Percentiles rank a stretch among this genome's conserved stretches.
Conservation (phyloP, 2,329 filamentous ascomycete species). For the Diaporthe citri region DNA sequence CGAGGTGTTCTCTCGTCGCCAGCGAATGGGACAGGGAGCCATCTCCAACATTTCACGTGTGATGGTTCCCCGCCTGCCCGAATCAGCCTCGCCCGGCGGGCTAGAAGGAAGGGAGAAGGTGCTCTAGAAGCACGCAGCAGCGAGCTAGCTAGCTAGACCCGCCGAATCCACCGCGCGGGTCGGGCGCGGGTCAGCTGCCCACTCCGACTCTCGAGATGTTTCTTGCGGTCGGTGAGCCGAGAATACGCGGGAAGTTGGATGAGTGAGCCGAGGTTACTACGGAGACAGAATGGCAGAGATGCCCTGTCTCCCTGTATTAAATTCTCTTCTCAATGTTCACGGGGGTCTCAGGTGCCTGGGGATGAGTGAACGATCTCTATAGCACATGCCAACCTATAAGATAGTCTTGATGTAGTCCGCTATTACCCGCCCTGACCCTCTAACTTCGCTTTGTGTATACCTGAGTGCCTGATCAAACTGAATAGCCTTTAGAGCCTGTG, state of each 20-base stretch:
- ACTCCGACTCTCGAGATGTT: neutral
- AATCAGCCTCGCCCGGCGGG: neutral
- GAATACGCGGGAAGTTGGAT: neutral
- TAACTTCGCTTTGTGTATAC: neutral
- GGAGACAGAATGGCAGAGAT: neutral
- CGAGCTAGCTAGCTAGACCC: neutral
- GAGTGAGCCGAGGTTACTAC: neutral
- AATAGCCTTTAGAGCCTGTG: neutral
- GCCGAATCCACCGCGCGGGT: neutral
- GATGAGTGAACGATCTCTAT: neutral
- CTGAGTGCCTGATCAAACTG: neutral
- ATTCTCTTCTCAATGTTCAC: neutral
- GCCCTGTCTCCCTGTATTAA: neutral
- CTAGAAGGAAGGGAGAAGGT: conserved; percentile 13
- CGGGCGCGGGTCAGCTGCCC: neutral
- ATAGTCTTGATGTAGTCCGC: neutral
- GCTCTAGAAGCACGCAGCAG: neutral
- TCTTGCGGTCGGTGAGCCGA: neutral
- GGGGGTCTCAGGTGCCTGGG: neutral
- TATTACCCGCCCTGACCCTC: neutral
- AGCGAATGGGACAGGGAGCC: neutral
- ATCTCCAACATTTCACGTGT: neutral
- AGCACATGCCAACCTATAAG: neutral
- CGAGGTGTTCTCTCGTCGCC: neutral
- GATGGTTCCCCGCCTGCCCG: neutral